Evolutionary conservation across 1,284 basidiomycete species (phyloP).

Genomic region (Waitea zeae): DNA sequence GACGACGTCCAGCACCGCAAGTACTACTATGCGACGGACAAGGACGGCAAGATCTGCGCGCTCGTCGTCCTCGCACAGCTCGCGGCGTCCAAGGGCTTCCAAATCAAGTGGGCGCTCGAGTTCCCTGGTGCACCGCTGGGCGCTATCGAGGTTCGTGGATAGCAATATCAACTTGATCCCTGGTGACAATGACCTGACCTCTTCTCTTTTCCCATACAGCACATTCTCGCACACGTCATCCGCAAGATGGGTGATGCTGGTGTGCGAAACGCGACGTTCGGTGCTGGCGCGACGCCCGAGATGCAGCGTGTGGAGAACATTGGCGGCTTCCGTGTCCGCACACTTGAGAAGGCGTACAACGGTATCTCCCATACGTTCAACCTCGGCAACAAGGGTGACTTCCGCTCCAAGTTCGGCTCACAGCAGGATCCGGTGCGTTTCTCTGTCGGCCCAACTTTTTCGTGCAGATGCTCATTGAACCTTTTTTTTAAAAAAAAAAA

Average conservation of each 20-base stretch:
- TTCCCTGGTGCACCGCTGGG: slow-evolving; percentile 35
- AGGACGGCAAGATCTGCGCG: slow-evolving; percentile 20
- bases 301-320: slow-evolving; percentile 19
- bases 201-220: slow-evolving; percentile 13
- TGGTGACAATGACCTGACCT: background rate
- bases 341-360: slow-evolving; percentile 27
- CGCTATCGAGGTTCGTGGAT: slow-evolving; percentile 19
- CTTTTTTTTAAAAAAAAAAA: no score
- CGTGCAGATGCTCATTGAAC: slow-evolving; percentile 6
- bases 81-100: slow-evolving; percentile 28
- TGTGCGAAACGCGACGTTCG: slow-evolving; percentile 24
- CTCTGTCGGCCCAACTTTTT: background rate
- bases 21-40: slow-evolving; percentile 33
- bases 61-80: slow-evolving; percentile 38
- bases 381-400: slow-evolving; percentile 25
- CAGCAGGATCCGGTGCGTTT: slow-evolving; percentile 19
- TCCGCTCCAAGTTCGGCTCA: slow-evolving; percentile 22
- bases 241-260: slow-evolving; percentile 24
- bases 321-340: slow-evolving; percentile 18
- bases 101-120: slow-evolving; percentile 42
- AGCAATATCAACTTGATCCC: no score
- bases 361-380: slow-evolving; percentile 22
- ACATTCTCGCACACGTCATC: slow-evolving; percentile 29
- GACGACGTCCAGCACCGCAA: slow-evolving; percentile 29
- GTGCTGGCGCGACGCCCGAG: slow-evolving; percentile 21